phyloP scores from a whole-genome alignment of 768 basidiomycete genomes.

The Nidularia sp. region DNA sequence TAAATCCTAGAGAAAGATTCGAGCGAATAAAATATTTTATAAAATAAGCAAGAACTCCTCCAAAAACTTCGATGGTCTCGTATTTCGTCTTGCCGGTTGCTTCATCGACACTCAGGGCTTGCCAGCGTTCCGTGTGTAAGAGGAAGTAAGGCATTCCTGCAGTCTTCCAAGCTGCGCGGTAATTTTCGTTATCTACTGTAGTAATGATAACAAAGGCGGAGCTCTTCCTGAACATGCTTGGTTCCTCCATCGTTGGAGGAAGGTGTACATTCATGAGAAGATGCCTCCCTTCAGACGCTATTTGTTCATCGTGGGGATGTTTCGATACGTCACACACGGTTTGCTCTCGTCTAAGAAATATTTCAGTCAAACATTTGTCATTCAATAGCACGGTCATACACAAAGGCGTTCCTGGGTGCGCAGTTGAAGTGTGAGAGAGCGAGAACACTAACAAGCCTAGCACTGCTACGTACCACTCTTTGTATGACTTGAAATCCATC shows the following conservation, averaged over 20 bases:
- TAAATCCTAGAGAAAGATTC: conserved; percentile 40
- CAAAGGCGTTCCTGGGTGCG: conserved; percentile 57
- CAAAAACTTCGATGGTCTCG: conserved; percentile 60
- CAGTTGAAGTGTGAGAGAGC: background rate
- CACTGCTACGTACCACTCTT: conserved; percentile 44
- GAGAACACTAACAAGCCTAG: background rate
- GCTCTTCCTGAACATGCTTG: conserved; percentile 27
- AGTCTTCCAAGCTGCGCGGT: conserved; percentile 55
- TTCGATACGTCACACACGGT: conserved; percentile 34
- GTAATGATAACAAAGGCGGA: conserved; percentile 44
- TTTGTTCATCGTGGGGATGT: conserved; percentile 41
- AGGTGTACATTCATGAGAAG: conserved; percentile 52
- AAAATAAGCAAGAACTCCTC: conserved; percentile 50
- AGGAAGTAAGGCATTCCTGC: conserved; percentile 38
- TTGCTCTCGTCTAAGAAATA: conserved; percentile 40
- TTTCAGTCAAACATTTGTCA: background rate
- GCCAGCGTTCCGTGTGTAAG: conserved; percentile 59
- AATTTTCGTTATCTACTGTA: conserved; percentile 45
- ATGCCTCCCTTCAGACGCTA: conserved; percentile 41
- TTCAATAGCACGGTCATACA: conserved; percentile 26
- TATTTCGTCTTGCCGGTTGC: conserved; percentile 56
- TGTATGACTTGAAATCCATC: conserved; percentile 58
- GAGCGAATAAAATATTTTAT: conserved; percentile 38
- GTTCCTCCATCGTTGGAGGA: conserved; percentile 52
- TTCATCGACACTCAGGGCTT: conserved; percentile 45